Base-by-base conservation (phyloP, 768 basidiomycete species). In the Calocybe gangraenosa region DNA sequence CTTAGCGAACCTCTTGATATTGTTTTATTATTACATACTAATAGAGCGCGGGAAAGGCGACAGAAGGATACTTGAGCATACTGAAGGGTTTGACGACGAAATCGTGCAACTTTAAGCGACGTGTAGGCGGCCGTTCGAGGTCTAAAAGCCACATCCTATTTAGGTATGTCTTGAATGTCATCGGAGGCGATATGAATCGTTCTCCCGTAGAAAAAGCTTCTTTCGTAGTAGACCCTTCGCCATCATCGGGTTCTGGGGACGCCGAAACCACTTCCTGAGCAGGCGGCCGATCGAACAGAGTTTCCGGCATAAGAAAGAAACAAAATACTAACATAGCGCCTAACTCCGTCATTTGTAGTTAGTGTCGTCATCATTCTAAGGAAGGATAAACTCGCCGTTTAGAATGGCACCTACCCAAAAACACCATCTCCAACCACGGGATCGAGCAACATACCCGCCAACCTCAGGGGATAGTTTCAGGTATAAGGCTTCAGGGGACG, bases 321-420 rank as follows among this genome's bases (percentile, higher is more conserved):
- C 64, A 64, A 15, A 68, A 48, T n/a, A 62, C 23, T 32, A 71
- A 62, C 56, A 69, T 60, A 6, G 40, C 40, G 15, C 63, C 57
- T 52, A 22, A 21, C 3, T 33, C 38, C 14, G 36, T 17, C 13
- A 9, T 35, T 11, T 20, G 40, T 14, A 18, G 11, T 11, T 11
- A 6, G 5, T 6, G 25, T 11, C 11, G 25, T 11, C 11, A 6
- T 28, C 25, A 6, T 28, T 28, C 6, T 28, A 28, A 28, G 25
- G 25, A 11, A 28, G 11, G 25, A 28, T 19, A 19, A 4, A 36
- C 45, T 47, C 39, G 51, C 62, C 67, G 49, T 71, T 66, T n/a
- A 70, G 48, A n/a, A 73, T 71, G n/a, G 66, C 63, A 20, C 68
- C 64, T 11, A 66, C 55, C 60, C 67, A 73, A 46, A 73, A 73